A percentile compares a stretch with the other conserved stretches of the same genome.
These are phyloP conservation scores for Euclidium syriacum DNA, from an alignment of 345 rosid genomes.

Conservation along the genomic window DNA sequence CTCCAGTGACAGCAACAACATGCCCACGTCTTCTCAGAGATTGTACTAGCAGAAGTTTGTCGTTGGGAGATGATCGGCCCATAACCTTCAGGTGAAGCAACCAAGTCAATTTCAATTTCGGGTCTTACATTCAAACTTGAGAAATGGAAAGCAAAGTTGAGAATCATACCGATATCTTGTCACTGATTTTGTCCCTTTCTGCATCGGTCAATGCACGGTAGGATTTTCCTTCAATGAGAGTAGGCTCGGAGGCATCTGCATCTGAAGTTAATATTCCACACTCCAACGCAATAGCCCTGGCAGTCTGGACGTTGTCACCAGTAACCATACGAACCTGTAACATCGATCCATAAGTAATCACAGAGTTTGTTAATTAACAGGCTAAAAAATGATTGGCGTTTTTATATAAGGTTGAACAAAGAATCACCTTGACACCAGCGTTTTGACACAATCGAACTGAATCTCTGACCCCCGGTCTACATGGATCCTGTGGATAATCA, in stretches of 20 bases:
- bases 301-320: constrained; percentile 94
- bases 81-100: constrained; percentile 50
- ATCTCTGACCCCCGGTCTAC: constrained; percentile 74
- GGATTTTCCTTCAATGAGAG: constrained; percentile 75
- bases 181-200: constrained; percentile 62
- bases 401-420: neutral
- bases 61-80: constrained; percentile 89
- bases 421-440: constrained; percentile 84
- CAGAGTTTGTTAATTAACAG: neutral
- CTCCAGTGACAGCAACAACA: constrained; percentile 91
- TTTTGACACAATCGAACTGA: constrained; percentile 71
- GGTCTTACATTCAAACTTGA: neutral
- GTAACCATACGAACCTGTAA: constrained; percentile 94
- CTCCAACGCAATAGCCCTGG: constrained; percentile 90
- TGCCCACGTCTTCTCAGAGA: constrained; percentile 65
- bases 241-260: constrained; percentile 58
- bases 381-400: neutral
- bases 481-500: constrained; percentile 68
- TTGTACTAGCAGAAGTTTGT: constrained; percentile 83
- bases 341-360: neutral
- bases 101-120: neutral
- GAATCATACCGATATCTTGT: constrained; percentile 60
- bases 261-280: constrained; percentile 75
- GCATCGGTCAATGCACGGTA: constrained; percentile 67
- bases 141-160: neutral